Percentiles rank a stretch among this genome's conserved stretches.
These are phyloP conservation scores for Beauveria bassiana DNA, from an alignment of 2,329 filamentous ascomycete genomes.

Conservation along the genomic window DNA sequence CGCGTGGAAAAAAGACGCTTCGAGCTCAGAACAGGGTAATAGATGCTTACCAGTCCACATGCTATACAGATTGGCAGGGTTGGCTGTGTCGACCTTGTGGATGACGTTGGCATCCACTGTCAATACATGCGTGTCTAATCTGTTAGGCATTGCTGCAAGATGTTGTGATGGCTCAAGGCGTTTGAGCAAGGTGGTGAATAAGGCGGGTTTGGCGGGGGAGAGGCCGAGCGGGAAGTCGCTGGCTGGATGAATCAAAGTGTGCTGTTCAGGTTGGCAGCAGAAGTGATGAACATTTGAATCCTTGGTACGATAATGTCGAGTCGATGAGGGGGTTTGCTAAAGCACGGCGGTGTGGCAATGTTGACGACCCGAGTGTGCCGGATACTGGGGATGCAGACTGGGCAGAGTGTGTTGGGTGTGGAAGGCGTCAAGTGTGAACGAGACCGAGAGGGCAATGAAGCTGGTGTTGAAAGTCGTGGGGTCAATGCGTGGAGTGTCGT, in stretches of 20 bases:
- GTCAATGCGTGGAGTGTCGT: background rate
- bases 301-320: background rate
- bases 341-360: background rate
- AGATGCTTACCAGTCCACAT: conserved; percentile 84
- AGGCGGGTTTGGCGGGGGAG: conserved; percentile 9
- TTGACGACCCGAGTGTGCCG: background rate
- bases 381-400: background rate
- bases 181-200: conserved; percentile 25
- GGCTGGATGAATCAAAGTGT: background rate
- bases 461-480: background rate
- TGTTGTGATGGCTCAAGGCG: conserved; percentile 24
- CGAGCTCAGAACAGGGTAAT: background rate
- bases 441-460: background rate
- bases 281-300: background rate
- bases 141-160: conserved; percentile 63
- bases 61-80: conserved; percentile 87
- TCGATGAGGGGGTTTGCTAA: background rate
- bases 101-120: conserved; percentile 88
- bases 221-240: conserved; percentile 11
- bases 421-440: background rate
- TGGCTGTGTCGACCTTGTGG: conserved; percentile 88
- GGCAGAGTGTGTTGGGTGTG: background rate
- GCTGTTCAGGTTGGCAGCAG: conserved; percentile 13
- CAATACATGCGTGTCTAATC: conserved; percentile 76
- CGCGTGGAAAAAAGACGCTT: background rate